These are phyloP conservation scores for Phytopythium vexans DNA, from an alignment of 352 stramenopile genomes.

Conservation along the genomic window DNA sequence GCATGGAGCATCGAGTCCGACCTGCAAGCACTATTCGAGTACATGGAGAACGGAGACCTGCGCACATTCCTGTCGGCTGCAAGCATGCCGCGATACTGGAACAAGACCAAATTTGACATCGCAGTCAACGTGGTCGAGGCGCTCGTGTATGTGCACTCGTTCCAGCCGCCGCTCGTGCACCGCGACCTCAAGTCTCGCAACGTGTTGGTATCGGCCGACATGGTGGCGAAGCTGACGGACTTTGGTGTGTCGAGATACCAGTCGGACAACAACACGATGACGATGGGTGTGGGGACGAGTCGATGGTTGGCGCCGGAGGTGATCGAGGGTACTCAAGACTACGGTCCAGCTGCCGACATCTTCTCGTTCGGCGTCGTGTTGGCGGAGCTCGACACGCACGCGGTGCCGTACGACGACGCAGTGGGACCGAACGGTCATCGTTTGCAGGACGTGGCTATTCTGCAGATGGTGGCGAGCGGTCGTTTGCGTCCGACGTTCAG, in stretches of 20 bases:
- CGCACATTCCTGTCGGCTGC: slow-evolving; percentile 22
- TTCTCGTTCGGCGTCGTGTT: slow-evolving; percentile 38
- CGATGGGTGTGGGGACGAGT: slow-evolving; percentile 20
- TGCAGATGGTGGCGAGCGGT: slow-evolving; percentile 27
- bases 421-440: slow-evolving; percentile 15
- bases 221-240: slow-evolving; percentile 25
- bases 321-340: slow-evolving; percentile 11
- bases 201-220: slow-evolving; percentile 18
- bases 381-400: slow-evolving; percentile 26
- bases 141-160: slow-evolving; percentile 22
- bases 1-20: too few species aligned
- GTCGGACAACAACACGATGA: slow-evolving; percentile 23
- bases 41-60: too few species aligned
- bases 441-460: slow-evolving; percentile 30
- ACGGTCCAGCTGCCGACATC: slow-evolving; percentile 21
- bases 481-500: slow-evolving; percentile 11
- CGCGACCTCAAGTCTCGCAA: slow-evolving; percentile 17
- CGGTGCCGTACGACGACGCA: slow-evolving; percentile 33
- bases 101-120: too few species aligned
- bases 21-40: too few species aligned
- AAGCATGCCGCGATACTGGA: slow-evolving; percentile 9
- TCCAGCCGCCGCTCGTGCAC: slow-evolving; percentile 8
- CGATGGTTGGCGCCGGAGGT: slow-evolving; percentile 23
- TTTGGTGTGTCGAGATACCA: slow-evolving; percentile 21
- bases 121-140: slow-evolving; percentile 22